Percentiles rank a stretch among this genome's conserved stretches.
Evolutionary conservation across 352 stramenopile genomes (phyloP).

Genomic region (Globisporangium canariense): DNA sequence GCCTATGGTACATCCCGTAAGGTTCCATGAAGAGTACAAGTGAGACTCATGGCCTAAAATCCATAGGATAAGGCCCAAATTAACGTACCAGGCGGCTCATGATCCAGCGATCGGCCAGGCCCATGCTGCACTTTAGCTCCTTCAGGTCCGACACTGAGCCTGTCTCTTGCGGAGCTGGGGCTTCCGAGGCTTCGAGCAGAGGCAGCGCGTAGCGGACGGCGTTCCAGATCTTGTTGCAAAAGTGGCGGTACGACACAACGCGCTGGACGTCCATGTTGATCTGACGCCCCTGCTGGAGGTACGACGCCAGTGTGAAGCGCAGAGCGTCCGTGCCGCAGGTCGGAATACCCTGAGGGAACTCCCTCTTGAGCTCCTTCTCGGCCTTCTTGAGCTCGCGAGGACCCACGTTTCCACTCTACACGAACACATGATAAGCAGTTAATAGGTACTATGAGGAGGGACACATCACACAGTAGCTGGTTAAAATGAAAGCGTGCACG

Average conservation of each 20-base stretch:
- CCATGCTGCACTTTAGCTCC: constrained; percentile 39
- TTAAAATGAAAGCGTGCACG: background rate
- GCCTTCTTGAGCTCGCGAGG: constrained; percentile 94
- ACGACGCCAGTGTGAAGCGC: constrained; percentile 96
- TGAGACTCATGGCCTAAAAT: background rate
- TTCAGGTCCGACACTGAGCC: constrained; percentile 21
- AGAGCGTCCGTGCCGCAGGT: constrained; percentile 98
- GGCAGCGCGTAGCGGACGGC: constrained; percentile 74
- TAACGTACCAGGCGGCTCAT: constrained; percentile 69
- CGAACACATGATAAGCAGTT: background rate
- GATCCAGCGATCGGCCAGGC: constrained; percentile 77
- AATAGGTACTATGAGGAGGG: background rate
- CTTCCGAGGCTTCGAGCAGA: constrained; percentile 31
- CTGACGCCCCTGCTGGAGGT: constrained; percentile 85
- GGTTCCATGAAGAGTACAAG: background rate
- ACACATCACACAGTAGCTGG: background rate
- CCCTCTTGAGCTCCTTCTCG: constrained; percentile 93
- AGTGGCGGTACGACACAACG: constrained; percentile 81
- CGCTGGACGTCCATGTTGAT: constrained; percentile 89
- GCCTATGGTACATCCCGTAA: constrained; percentile 24
- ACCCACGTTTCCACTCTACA: constrained; percentile 57
- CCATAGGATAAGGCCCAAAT: background rate
- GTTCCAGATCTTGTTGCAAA: constrained; percentile 91
- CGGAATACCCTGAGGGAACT: constrained; percentile 98
- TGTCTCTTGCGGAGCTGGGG: background rate